A percentile compares a stretch with the other conserved stretches of the same genome.
Evolutionary conservation across 2,329 filamentous ascomycete genomes (phyloP).

Genomic region (Pseudogymnoascus sp.): DNA sequence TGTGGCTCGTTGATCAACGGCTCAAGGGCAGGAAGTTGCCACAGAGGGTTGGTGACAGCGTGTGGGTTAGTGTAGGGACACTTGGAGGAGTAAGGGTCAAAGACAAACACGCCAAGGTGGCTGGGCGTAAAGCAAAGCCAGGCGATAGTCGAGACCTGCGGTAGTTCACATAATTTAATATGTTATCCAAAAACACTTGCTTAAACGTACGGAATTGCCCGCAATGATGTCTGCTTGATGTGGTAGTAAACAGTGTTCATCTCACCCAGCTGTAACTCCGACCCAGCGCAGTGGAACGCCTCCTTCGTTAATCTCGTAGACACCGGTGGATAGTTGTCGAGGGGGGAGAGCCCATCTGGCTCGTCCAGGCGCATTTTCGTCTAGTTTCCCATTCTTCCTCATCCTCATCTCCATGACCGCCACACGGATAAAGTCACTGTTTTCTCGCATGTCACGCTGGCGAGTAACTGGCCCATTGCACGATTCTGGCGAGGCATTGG

Average conservation of each 20-base stretch:
- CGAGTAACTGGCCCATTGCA: constrained; percentile 40
- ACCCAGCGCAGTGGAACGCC: constrained; percentile 56
- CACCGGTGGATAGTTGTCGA: constrained; percentile 45
- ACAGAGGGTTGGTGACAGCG: constrained; percentile 59
- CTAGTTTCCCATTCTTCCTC: constrained; percentile 58
- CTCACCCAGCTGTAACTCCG: constrained; percentile 26
- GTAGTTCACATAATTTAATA: background rate
- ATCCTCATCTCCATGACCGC: constrained; percentile 68
- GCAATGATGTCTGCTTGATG: background rate
- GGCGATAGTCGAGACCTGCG: background rate
- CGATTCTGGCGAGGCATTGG: constrained; percentile 22
- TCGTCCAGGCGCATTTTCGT: constrained; percentile 57
- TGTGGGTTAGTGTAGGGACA: constrained; percentile 61
- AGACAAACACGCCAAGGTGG: constrained; percentile 1
- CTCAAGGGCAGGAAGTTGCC: constrained; percentile 75
- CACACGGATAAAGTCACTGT: constrained; percentile 62
- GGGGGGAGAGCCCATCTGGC: constrained; percentile 63
- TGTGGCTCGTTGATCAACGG: constrained; percentile 76
- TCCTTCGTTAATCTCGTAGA: constrained; percentile 49
- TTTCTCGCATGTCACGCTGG: constrained; percentile 62
- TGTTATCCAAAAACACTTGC: background rate
- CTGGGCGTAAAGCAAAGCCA: background rate
- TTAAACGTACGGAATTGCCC: background rate
- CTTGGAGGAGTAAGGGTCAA: constrained; percentile 31
- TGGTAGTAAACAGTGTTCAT: constrained; percentile 12